phyloP scores from a whole-genome alignment of 2,329 filamentous ascomycete species.

The Talaromyces islandicus region DNA sequence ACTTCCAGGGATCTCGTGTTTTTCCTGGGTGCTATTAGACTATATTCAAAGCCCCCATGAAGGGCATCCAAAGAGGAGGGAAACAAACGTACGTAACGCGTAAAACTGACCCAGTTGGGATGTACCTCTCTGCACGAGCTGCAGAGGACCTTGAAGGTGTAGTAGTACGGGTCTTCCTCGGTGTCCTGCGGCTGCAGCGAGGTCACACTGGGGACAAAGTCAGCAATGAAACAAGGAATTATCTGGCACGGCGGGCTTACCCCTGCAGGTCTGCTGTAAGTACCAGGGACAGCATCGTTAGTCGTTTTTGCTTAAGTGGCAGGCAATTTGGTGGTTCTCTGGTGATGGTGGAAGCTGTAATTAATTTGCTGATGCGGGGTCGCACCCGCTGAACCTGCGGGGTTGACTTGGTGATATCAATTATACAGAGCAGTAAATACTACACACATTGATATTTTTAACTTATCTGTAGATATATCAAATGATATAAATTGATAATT shows the following conservation, averaged over 20 bases:
- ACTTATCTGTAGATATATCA: too few species aligned
- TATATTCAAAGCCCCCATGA: too few species aligned
- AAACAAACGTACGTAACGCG: constrained; percentile 71
- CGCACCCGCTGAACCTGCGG: not conserved
- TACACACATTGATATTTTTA: not conserved
- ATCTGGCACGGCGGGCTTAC: constrained; percentile 16
- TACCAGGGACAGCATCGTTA: constrained; percentile 32
- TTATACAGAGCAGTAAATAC: too few species aligned
- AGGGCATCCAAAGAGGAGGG: not conserved
- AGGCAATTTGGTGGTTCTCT: not conserved
- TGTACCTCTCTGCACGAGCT: constrained; percentile 94
- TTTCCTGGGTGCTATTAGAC: constrained; percentile 54
- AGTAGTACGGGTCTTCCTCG: constrained; percentile 79
- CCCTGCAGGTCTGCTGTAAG: constrained; percentile 33
- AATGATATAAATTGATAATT: too few species aligned
- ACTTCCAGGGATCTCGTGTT: constrained; percentile 85
- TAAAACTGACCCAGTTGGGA: constrained; percentile 78
- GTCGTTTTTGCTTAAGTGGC: not conserved
- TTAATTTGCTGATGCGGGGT: not conserved
- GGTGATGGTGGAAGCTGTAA: not conserved
- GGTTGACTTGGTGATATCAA: not conserved
- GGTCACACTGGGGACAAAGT: constrained; percentile 61
- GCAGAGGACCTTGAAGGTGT: constrained; percentile 96
- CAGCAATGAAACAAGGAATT: not conserved
- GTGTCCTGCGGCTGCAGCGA: constrained; percentile 81